Percentiles rank a stretch among this genome's conserved stretches.
phyloP scores from a whole-genome alignment of 371 early-diverging fungal species.

The Dinochytrium kinnereticum region DNA sequence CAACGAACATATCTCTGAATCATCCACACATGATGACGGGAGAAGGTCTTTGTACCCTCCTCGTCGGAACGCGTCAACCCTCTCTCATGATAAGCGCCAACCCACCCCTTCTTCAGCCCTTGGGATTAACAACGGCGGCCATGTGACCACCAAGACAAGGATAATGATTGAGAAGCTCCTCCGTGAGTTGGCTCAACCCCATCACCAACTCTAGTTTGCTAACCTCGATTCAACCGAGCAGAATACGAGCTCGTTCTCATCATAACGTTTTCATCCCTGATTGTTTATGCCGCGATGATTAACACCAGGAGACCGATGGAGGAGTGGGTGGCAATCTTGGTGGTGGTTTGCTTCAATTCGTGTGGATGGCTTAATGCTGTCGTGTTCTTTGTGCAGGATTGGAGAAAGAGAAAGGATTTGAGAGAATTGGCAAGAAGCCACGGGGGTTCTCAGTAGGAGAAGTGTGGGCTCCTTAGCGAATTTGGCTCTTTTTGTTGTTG shows the following conservation, averaged over 20 bases:
- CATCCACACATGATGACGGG: background rate
- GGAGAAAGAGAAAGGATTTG: background rate
- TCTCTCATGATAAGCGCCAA: background rate
- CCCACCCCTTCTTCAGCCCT: background rate
- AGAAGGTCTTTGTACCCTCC: background rate
- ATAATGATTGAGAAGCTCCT: background rate
- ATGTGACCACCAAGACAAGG: background rate
- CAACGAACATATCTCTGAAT: background rate
- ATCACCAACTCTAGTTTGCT: background rate
- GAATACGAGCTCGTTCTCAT: conserved; percentile 16
- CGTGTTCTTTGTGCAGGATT: conserved; percentile 13
- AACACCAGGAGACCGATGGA: background rate
- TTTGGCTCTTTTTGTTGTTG: too few species aligned
- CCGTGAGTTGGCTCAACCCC: background rate
- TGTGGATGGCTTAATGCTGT: background rate
- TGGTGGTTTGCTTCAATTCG: conserved; percentile 14
- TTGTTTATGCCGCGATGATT: conserved; percentile 6
- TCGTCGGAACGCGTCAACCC: background rate
- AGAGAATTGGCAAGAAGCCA: too few species aligned
- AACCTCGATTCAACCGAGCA: background rate
- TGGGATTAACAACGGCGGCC: too few species aligned
- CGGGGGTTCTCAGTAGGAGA: too few species aligned
- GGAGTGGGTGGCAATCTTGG: background rate
- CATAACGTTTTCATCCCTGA: conserved; percentile 14
- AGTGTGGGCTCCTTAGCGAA: too few species aligned